Evolutionary conservation across 192 early-diverging fungal species (phyloP), one percentile per base, ranked within the genome.

Genomic region (Spinellus fusiger): DNA sequence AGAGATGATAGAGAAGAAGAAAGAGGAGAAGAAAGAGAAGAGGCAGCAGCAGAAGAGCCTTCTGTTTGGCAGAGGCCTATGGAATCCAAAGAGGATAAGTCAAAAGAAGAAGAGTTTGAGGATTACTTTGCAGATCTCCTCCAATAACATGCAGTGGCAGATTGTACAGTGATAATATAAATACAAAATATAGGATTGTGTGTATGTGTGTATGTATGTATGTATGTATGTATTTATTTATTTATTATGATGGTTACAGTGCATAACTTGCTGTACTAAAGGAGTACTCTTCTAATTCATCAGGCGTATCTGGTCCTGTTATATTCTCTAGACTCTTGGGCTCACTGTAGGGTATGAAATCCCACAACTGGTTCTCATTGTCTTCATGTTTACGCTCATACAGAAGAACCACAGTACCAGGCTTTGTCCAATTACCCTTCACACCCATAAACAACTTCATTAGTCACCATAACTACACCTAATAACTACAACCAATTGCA

Each of bases 41-140:
- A 29, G 22, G 26, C 23, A 54, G 22, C 13, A 23, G 29, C 56
- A 12, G 25, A 66, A 6, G 31, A 46, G 2, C 46, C 62, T 5
- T 54, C 51, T 0, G 25, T 73, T 1, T 73, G 71, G 71, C 64
- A 48, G n/a, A n/a, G 32, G n/a, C 57, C 66, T 4, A 2, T 61
- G 20, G 35, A 63, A 55, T 13, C 52, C 3, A 54, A 59, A 27
- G 50, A 61, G 33, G 71, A 73, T 49, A 68, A 78, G 61, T 54
- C 72, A 26, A 69, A 50, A 18, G 74, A 79, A 29, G 81, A 88
- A 34, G 86, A 88, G 38, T 75, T 86, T 70, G 86, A 88, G 29
- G 80, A 80, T 32, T 88, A 79, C 48, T 84, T 88, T 65, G 74
- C 70, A 23, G 80, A 81, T 54, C 59, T 88, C 37, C 75, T 88